These are phyloP conservation scores for Thalassiosira mediterranea DNA, from an alignment of 352 stramenopile genomes.

Conservation along the genomic window DNA sequence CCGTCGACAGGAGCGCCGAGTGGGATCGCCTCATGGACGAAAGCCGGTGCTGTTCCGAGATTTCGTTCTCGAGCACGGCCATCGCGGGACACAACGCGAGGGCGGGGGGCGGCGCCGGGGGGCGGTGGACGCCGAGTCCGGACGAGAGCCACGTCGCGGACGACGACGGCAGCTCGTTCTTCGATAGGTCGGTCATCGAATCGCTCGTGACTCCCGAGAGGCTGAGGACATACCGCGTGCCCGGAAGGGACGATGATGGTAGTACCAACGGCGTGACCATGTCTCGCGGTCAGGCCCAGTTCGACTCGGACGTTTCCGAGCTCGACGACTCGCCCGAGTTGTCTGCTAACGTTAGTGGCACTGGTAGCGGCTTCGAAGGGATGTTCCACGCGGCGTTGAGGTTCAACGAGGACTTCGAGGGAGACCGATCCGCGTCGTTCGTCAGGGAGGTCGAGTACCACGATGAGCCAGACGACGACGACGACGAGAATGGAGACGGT, in stretches of 20 bases:
- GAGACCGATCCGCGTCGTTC: too few species aligned
- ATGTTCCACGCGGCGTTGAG: slow-evolving; percentile 48
- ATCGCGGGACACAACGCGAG: neutral
- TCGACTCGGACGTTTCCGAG: slow-evolving; percentile 6
- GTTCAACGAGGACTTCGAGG: slow-evolving; percentile 41
- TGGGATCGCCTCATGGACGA: slow-evolving; percentile 49
- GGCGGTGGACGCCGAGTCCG: neutral
- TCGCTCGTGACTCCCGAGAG: slow-evolving; percentile 44
- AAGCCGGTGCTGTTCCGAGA: slow-evolving; percentile 8
- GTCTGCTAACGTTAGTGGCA: slow-evolving; percentile 11
- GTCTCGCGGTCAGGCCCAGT: slow-evolving; percentile 8
- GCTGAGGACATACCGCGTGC: neutral
- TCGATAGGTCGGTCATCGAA: slow-evolving; percentile 39
- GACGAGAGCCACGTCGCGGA: neutral
- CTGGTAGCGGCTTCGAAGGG: slow-evolving; percentile 24
- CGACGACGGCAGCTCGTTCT: slow-evolving; percentile 37
- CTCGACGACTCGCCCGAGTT: slow-evolving; percentile 20
- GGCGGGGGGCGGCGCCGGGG: neutral
- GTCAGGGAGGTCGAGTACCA: too few species aligned
- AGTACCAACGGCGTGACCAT: neutral
- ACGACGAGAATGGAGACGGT: too few species aligned
- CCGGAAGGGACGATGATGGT: neutral
- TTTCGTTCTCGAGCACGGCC: slow-evolving; percentile 29
- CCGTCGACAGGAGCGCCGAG: slow-evolving; percentile 19
- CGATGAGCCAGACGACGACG: too few species aligned